phyloP scores from a whole-genome alignment of 2,329 filamentous ascomycete genomes.

The Monascus ruber region DNA sequence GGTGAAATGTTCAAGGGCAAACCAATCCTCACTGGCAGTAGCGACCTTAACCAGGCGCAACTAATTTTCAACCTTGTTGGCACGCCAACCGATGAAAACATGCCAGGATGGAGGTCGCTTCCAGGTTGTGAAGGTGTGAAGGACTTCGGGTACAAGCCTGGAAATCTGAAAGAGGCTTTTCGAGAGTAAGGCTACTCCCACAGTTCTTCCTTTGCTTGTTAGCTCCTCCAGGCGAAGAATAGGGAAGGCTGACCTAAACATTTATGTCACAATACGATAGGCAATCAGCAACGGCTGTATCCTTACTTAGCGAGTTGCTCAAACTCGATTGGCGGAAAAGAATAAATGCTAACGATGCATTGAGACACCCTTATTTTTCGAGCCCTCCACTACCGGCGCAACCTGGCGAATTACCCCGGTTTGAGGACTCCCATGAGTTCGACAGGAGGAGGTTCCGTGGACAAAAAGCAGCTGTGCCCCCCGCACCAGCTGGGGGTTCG shows the following conservation, averaged over 20 bases:
- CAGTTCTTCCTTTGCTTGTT: slow-evolving; percentile 1
- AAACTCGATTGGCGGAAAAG: slow-evolving; percentile 80
- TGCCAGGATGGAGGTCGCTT: slow-evolving; percentile 80
- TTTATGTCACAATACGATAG: slow-evolving; percentile 25
- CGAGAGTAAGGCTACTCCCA: slow-evolving; percentile 44
- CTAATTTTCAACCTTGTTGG: slow-evolving; percentile 91
- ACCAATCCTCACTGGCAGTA: slow-evolving; percentile 82
- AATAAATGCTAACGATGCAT: slow-evolving; percentile 85
- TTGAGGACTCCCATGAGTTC: slow-evolving; percentile 93
- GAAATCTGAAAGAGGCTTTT: slow-evolving; percentile 64
- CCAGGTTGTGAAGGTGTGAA: slow-evolving; percentile 69
- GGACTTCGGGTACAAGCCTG: slow-evolving; percentile 46
- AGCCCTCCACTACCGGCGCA: slow-evolving; percentile 64
- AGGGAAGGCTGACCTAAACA: not conserved
- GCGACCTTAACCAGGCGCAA: slow-evolving; percentile 78
- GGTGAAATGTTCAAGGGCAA: slow-evolving; percentile 94
- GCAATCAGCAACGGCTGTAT: slow-evolving; percentile 60
- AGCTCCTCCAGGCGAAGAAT: not conserved
- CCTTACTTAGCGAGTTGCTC: slow-evolving; percentile 69
- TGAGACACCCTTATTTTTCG: slow-evolving; percentile 86
- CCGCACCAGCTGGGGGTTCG: slow-evolving; percentile 81
- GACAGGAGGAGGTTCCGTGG: slow-evolving; percentile 84
- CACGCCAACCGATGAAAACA: slow-evolving; percentile 74
- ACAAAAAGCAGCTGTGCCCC: slow-evolving; percentile 71
- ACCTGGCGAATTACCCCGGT: slow-evolving; percentile 77